Evolutionary conservation across 805 yeast species (phyloP), one percentile per base, ranked within the genome.

Genomic region (Blastobotrys americana): DNA sequence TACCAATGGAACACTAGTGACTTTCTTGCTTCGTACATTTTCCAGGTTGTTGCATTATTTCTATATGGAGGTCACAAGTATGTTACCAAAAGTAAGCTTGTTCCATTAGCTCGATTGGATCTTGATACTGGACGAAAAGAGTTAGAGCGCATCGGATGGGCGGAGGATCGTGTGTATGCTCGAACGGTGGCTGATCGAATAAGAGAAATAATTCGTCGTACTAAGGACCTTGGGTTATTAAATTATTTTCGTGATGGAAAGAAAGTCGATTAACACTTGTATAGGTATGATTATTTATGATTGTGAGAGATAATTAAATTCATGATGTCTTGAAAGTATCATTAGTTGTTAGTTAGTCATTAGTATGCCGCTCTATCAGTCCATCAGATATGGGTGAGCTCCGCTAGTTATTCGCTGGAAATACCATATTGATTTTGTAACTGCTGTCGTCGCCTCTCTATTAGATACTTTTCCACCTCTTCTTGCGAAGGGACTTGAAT

Each of bases 51-150:
- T 4, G 79, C 80, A 59, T 61, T 65, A 1, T 53, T 73, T 0
- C 69, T 76, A 33, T 82, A 74, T 54, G 15, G 69, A 23, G 74
- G 77, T 1, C 80, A 82, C 62, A 80, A 78, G 55, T 35, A 78
- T 0, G 56, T 78, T 13, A 73, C 78, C 47, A 77, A 85, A 6
- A 79, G 89, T 1, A 73, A 77, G 50, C 66, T 81, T 8, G 84
- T 78, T 42, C 72, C 84, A 41, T 64, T 84, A 38, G 89, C 83
- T 53, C 81, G 84, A 38, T 59, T 86, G 48, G 95, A 87, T 60
- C 73, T 83, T 58, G 95, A 87, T 60, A 74, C 86, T 0, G 95
- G 95, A 2, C 69, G 95, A 55, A 71, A 93, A 41, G 95, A 86
- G 59, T 77, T 81, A 65, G 96, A 87, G 62, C 68, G 87, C 40